Evolutionary conservation across 495 filamentous ascomycete species (phyloP), one percentile per base, ranked within the genome.

Genomic region (Massariosphaeria phaeospora): DNA sequence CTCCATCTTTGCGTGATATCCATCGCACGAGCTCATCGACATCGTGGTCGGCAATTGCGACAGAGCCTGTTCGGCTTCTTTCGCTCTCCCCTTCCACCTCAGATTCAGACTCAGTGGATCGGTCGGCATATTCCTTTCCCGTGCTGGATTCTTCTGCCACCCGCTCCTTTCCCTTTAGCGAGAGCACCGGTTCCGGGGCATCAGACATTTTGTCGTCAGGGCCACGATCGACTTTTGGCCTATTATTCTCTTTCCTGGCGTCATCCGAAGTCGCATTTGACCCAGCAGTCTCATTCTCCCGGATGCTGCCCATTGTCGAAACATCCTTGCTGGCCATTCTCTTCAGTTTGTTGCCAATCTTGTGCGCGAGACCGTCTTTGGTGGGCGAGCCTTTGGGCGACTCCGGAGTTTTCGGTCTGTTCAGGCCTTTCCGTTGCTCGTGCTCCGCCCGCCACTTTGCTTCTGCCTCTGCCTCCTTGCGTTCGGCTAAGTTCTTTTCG

Each of bases 311-410:
- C 50, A 53, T 45, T 1, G 54, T 50, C 27, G 38, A 38, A 1
- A 45, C 23, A 17, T 59, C 56, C 45, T 54, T 59, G 20, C 48
- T 48, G 24, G 48, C 35, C 13, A 59, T 17, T 35, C 44, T 41
- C 49, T 29, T 39, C n/a, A 59, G 33, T 17, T 36, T 53, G 31
- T 54, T 35, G 18, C 23, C 25, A 11, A 54, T 33, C 13, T 26
- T 44, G 8, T 43, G 48, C 36, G 49, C 24, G 33, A 58, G 52
- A 10, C 55, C 47, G 1, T 51, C 47, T 23, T 52, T 50, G 10
- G 55, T 34, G 1, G 42, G 41, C 2, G 36, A 43, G 5, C 38
- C 38, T 20, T 46, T 55, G n/a, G 55, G 55, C 15, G 55, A 58
- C 11, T 46, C 47, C 13, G 48, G 55, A 1, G 55, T 58, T 41